These are phyloP conservation scores for Solanum hybrid DNA, from an alignment of 305 asterid genomes.

Conservation along the genomic window DNA sequence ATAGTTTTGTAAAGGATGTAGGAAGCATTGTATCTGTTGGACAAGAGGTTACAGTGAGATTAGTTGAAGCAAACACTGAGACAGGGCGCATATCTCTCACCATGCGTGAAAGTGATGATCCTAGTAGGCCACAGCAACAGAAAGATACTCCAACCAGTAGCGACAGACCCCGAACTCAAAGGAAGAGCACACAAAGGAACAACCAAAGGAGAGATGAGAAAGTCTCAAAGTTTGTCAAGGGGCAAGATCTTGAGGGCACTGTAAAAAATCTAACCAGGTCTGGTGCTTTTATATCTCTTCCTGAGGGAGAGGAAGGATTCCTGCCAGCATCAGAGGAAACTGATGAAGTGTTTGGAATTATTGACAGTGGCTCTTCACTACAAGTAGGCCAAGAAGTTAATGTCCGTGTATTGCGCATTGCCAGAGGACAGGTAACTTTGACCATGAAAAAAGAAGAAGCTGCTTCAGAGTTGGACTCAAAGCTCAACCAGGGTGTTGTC, in stretches of 20 bases:
- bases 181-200: slow-evolving; percentile 41
- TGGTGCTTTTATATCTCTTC: slow-evolving; percentile 85
- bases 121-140: slow-evolving; percentile 39
- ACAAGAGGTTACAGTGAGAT: slow-evolving; percentile 83
- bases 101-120: slow-evolving; percentile 67
- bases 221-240: slow-evolving; percentile 59
- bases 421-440: slow-evolving; percentile 72
- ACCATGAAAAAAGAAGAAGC: slow-evolving; percentile 89
- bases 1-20: slow-evolving; percentile 85
- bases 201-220: slow-evolving; percentile 56
- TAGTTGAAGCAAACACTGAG: slow-evolving; percentile 70
- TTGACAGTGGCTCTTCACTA: slow-evolving; percentile 66
- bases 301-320: slow-evolving; percentile 98
- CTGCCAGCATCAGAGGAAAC: slow-evolving; percentile 73
- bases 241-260: slow-evolving; percentile 83
- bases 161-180: slow-evolving; percentile 58
- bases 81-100: slow-evolving; percentile 79
- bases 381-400: slow-evolving; percentile 78
- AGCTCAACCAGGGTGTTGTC: slow-evolving; percentile 48
- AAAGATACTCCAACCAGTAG: slow-evolving; percentile 28
- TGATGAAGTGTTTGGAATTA: slow-evolving; percentile 50
- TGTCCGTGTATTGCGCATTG: slow-evolving; percentile 83
- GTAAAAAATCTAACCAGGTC: slow-evolving; percentile 71
- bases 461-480: slow-evolving; percentile 41
- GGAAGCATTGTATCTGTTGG: slow-evolving; percentile 72